Base-by-base conservation (phyloP, 331 rosid genomes). In the Dryas integrifolia region DNA sequence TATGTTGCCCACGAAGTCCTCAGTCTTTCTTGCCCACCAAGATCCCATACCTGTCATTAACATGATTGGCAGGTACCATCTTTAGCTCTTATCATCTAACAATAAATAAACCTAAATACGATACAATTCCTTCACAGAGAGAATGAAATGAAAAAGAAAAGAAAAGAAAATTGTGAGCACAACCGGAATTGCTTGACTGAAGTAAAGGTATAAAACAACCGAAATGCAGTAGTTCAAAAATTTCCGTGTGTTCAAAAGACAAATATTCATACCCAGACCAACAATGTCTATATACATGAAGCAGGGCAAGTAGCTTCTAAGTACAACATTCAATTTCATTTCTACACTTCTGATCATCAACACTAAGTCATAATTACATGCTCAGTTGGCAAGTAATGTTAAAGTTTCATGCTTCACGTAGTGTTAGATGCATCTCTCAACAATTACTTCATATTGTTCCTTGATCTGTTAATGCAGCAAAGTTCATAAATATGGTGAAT, bases 1-100 rank as follows among this genome's bases (percentile, higher is more conserved):
- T 92, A 95, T 55, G 99, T 95, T 45, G 99, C 97, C 99, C 99
- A 92, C 26, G 99, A 95, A 59, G 98, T 92, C 76, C 99, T 87
- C 41, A 92, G 93, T 77, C 97, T 92, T 53, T 95, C 99, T 85
- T 95, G 99, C 57, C 98, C 98, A 0, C 99, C 99, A 13, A 95
- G 98, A 89, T 95, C 98, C 98, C 99, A 95, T 5, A 95, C 99
- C 99, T 92, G 85, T 60, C 60, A 80, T 24, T 6, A 71, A 82
- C 53, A 59, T 67, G 12, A 67, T 68, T 41, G 49, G 43, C 64
- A 39, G 35, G 49, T 24, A 16, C 15, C 46, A 8, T 14, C 35
- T 9, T 46, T 58, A 71, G 76, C 65, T 43, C 64, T 38, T 51
- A 16, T 43, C 21, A 35, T 67, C 72, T 50, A 44, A 51, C 64